A percentile compares a stretch with the other conserved stretches of the same genome.
Conservation (phyloP, 2,329 filamentous ascomycete species). For the Aspergillus jensenii region DNA sequence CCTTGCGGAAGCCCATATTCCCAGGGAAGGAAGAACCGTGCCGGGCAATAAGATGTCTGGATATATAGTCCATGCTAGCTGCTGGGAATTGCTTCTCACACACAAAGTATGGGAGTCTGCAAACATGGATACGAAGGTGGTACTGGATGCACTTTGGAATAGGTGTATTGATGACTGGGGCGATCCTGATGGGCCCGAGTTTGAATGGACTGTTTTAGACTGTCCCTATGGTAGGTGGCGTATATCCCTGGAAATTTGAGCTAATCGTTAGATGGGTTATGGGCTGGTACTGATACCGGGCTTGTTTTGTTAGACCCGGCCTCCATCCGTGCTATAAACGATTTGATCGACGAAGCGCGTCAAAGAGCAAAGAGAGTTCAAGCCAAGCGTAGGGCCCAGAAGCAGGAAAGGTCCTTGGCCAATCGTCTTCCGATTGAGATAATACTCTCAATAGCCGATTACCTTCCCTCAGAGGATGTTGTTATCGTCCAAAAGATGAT, state of each 20-base stretch:
- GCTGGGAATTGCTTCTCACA: background rate
- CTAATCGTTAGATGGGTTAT: background rate
- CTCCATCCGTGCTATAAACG: background rate
- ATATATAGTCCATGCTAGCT: background rate
- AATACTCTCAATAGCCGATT: no score
- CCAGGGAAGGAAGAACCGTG: background rate
- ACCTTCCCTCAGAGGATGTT: no score
- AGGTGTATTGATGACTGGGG: background rate
- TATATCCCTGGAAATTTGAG: background rate
- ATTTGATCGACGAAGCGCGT: background rate
- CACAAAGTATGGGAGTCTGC: background rate
- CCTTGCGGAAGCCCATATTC: background rate
- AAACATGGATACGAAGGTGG: background rate
- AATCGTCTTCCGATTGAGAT: no score
- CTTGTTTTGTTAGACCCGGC: background rate
- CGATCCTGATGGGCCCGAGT: background rate
- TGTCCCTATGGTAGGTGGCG: no score
- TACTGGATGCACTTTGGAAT: background rate
- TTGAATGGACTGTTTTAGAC: no score
- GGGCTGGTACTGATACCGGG: background rate
- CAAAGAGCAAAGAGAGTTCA: background rate
- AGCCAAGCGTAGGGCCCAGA: background rate
- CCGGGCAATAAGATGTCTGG: background rate
- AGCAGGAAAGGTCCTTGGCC: no score
- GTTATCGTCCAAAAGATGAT: no score